Conservation (phyloP, 192 early-diverging fungal species). For the Allomyces macrogynus region DNA sequence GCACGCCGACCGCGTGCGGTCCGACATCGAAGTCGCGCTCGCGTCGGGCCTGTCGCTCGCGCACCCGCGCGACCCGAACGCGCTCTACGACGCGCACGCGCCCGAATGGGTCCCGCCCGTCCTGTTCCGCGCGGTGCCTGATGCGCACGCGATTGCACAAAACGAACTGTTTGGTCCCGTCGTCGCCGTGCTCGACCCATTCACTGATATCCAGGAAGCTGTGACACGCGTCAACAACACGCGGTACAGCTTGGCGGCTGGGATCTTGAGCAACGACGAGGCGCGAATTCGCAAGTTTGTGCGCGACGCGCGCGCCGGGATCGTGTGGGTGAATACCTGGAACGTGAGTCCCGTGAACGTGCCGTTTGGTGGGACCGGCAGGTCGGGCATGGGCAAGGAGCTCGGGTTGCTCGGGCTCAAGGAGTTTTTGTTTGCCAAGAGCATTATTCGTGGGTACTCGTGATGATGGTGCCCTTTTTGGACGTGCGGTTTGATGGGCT, state of each 20-base stretch:
- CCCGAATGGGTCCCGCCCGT: neutral
- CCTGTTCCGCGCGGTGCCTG: neutral
- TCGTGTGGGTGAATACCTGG: constrained; percentile 39
- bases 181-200: constrained; percentile 25
- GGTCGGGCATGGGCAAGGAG: constrained; percentile 37
- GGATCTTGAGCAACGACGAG: constrained; percentile 25
- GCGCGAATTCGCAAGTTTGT: constrained; percentile 18
- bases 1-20: neutral
- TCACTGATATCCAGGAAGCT: constrained; percentile 22
- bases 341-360: constrained; percentile 28
- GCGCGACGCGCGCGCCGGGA: constrained; percentile 20
- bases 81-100: neutral
- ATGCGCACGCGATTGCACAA: constrained; percentile 10
- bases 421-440: constrained; percentile 18
- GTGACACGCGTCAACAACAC: constrained; percentile 24
- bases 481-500: no score
- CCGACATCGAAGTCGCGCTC: neutral
- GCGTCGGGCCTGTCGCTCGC: neutral
- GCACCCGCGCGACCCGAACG: neutral
- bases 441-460: constrained; percentile 5
- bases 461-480: no score
- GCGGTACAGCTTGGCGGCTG: constrained; percentile 28
- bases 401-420: constrained; percentile 28
- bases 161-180: constrained; percentile 44
- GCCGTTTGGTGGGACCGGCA: constrained; percentile 39